phyloP scores from a whole-genome alignment of 139 green algal genomes.

The Closterium sp. region DNA sequence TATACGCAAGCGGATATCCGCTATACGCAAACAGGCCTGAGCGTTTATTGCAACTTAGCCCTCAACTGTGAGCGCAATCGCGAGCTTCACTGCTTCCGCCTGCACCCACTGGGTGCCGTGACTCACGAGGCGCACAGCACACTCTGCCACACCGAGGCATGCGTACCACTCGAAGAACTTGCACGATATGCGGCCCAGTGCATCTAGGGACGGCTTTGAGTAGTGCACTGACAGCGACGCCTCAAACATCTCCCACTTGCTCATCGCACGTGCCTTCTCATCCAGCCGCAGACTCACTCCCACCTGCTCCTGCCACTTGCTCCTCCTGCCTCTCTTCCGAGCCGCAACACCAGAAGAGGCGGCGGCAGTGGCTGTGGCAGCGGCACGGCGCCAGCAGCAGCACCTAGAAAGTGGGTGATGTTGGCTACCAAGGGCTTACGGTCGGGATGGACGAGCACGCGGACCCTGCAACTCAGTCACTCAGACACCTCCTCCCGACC shows the following conservation, averaged over 20 bases:
- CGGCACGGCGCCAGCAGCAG: not conserved
- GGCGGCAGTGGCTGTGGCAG: not conserved
- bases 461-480: not conserved
- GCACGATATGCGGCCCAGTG: not conserved
- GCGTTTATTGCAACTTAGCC: too few species aligned
- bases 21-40: too few species aligned
- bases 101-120: slow-evolving; percentile 1
- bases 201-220: not conserved
- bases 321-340: not conserved
- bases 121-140: not conserved
- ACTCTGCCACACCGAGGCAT: not conserved
- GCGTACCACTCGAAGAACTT: not conserved
- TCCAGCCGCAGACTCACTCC: not conserved
- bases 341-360: not conserved
- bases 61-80: not conserved
- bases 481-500: not conserved
- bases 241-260: slow-evolving; percentile 13
- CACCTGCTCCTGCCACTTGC: not conserved
- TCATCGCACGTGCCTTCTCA: not conserved
- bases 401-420: not conserved
- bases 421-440: not conserved
- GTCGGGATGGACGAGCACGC: not conserved
- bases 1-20: too few species aligned
- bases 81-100: not conserved
- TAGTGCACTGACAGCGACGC: not conserved